Evolutionary conservation across 1,139 yeast genomes (phyloP), one percentile per base, ranked within the genome.

Genomic region (Meyerozyma sp.): DNA sequence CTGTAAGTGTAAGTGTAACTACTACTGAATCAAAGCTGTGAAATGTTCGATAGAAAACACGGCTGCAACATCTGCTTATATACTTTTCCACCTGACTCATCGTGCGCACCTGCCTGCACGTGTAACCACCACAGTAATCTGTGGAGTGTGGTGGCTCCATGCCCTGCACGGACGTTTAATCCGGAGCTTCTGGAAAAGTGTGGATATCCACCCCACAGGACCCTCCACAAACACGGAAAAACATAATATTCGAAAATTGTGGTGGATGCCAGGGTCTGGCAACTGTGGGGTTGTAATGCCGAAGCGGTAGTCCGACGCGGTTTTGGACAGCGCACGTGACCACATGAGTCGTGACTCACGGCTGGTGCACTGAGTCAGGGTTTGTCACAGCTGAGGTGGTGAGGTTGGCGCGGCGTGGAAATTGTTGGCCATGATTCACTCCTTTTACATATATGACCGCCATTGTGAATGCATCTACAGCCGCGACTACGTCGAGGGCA

Each of bases 401-500:
- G 13, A 27, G 11, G 13, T 36, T 23, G 8, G 11, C 18, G n/a
- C 29, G 29, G 27, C 14, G 10, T 21, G 10, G 16, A 8, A 8
- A n/a, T 30, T 13, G 34, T 11, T 13, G 20, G 20, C 16, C 39
- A 51, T 49, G 54, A 81, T 89, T 43, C 84, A 84, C 63, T 85
- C 96, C 8, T 85, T 90, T 60, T 86, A 90, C 82, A 78, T 91
- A 44, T 91, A 84, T 59, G 96, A 91, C 59, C 77, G 94, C 58
- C 97, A 91, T 61, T 87, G 95, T 65, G 81, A 81, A 52, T 86
- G 95, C 57, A 78, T 86, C 35, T 86, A 79, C 63, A 77, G 75
- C 52, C 66, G 93, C 37, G 90, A 84, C 57, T 85, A 37, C 26
- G 61, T 58, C 13, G 61, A 63, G 30, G 85, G 84, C 1, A 58